Percentiles rank a stretch among this genome's conserved stretches.
phyloP scores from a whole-genome alignment of 805 yeast genomes.

The Nakazawaea ambrosiae region DNA sequence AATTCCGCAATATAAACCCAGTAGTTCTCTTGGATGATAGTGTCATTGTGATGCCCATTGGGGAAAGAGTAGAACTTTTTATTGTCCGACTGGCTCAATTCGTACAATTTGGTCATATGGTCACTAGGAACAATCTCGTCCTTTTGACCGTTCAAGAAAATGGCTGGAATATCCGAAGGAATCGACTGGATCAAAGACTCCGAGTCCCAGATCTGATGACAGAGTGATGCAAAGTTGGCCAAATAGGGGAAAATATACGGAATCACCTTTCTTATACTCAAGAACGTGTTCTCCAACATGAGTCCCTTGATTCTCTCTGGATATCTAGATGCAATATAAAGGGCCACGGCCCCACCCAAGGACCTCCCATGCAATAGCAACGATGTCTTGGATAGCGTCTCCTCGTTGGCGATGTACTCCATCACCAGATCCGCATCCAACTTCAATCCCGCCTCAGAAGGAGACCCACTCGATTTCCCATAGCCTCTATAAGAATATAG shows the following conservation, averaged over 20 bases:
- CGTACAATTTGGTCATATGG: conserved; percentile 63
- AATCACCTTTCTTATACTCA: conserved; percentile 63
- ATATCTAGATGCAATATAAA: conserved; percentile 64
- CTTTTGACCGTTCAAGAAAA: conserved; percentile 62
- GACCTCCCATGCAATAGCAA: conserved; percentile 81
- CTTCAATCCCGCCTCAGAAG: conserved; percentile 76
- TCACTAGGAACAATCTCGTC: conserved; percentile 92
- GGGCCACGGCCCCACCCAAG: conserved; percentile 91
- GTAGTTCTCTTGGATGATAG: conserved; percentile 66
- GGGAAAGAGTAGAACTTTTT: conserved; percentile 52
- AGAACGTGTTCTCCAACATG: conserved; percentile 81
- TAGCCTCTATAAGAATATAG: conserved; percentile 89
- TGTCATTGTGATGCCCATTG: conserved; percentile 75
- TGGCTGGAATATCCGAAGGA: conserved; percentile 50
- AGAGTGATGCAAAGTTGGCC: conserved; percentile 46
- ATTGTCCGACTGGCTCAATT: conserved; percentile 37
- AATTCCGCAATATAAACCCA: conserved; percentile 67
- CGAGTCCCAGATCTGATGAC: conserved; percentile 81
- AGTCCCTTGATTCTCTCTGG: conserved; percentile 49
- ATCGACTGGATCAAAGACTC: conserved; percentile 49
- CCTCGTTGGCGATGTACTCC: conserved; percentile 47
- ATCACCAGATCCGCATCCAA: conserved; percentile 72
- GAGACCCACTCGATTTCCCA: conserved; percentile 70
- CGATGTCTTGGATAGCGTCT: conserved; percentile 43
- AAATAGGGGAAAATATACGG: conserved; percentile 71